A percentile compares a stretch with the other conserved stretches of the same genome.
These are phyloP conservation scores for Domatiomyces globalis DNA, from an alignment of 2,329 filamentous ascomycete genomes.

Conservation along the genomic window DNA sequence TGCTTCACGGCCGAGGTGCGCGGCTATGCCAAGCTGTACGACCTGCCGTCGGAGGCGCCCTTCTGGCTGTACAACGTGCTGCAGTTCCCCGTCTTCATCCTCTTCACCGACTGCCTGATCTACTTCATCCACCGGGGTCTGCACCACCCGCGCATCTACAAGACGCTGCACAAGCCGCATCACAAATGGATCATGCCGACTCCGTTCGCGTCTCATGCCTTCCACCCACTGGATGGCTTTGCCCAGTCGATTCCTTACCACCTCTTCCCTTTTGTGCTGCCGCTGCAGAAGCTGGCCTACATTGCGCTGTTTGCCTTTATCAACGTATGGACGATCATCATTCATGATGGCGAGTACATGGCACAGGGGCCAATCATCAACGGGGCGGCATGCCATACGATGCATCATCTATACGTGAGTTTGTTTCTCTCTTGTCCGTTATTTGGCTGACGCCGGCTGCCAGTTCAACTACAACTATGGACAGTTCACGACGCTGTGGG, in stretches of 20 bases:
- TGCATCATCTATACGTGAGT: slow-evolving; percentile 54
- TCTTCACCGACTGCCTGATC: slow-evolving; percentile 80
- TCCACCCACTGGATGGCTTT: slow-evolving; percentile 88
- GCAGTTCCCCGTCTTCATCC: slow-evolving; percentile 77
- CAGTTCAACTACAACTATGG: slow-evolving; percentile 89
- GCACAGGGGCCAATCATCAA: slow-evolving; percentile 86
- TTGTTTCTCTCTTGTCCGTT: background rate
- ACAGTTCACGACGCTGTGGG: slow-evolving; percentile 86
- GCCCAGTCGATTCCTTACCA: slow-evolving; percentile 84
- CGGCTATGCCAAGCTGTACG: slow-evolving; percentile 78
- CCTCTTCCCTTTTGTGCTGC: slow-evolving; percentile 82
- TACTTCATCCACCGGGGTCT: slow-evolving; percentile 83
- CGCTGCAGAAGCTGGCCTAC: slow-evolving; percentile 80
- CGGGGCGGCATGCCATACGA: slow-evolving; percentile 82
- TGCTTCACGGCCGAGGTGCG: slow-evolving; percentile 73
- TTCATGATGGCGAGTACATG: slow-evolving; percentile 89
- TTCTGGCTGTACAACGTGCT: slow-evolving; percentile 62
- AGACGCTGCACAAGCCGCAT: slow-evolving; percentile 84
- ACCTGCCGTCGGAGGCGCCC: slow-evolving; percentile 59
- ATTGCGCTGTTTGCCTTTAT: slow-evolving; percentile 78
- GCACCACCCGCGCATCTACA: slow-evolving; percentile 71
- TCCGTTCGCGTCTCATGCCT: slow-evolving; percentile 81
- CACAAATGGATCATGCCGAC: slow-evolving; percentile 99
- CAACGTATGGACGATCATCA: slow-evolving; percentile 94
- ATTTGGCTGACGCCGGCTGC: background rate